Evolutionary conservation across 768 basidiomycete genomes (phyloP), one percentile per base, ranked within the genome.

Genomic region (Suillus subalutaceus): DNA sequence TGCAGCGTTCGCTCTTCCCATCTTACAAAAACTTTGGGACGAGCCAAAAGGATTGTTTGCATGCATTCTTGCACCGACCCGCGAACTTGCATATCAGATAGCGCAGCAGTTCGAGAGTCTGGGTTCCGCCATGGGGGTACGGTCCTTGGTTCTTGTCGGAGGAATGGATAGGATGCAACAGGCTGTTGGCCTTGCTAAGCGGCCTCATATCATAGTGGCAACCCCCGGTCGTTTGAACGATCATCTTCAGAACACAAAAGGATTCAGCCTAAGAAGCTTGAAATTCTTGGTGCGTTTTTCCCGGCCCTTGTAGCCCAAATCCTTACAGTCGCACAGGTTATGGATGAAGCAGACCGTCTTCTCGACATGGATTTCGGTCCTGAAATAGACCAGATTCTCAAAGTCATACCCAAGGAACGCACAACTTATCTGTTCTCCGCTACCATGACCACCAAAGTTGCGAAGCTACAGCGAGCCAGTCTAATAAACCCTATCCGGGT

Each of bases 401-500:
- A 96, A 79, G 87, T 94, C 46, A 90, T 99, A 68, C 97, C 97
- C 26, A 93, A 89, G 73, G 96, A 98, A 71, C 87, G 97, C 13
- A 93, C 91, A 38, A 99, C 97, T 3, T 98, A 95, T 74, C 85
- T 99, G 2, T 99, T 96, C 81, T 98, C 97, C 15, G 97, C 97
- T 7, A 99, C 97, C 26, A 99, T 99, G 97, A 97, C 97, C 13
- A 95, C 94, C 16, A 99, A 98, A 79, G 95, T 99, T 4, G 94
- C 93, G 13, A 98, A 98, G 78, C 83, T 99, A 13, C 97, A 99
- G 76, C 81, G 97, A 63, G 96, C 97, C 40, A 96, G 94, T 82
- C 82, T 99, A 73, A 86, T 87, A 40, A 96, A 97, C 74, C 97
- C 97, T n/a, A 88, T 96, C 32, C 86, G 92, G 69, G 89, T 99